phyloP scores from a whole-genome alignment of 345 rosid genomes.

The Populus simonii region DNA sequence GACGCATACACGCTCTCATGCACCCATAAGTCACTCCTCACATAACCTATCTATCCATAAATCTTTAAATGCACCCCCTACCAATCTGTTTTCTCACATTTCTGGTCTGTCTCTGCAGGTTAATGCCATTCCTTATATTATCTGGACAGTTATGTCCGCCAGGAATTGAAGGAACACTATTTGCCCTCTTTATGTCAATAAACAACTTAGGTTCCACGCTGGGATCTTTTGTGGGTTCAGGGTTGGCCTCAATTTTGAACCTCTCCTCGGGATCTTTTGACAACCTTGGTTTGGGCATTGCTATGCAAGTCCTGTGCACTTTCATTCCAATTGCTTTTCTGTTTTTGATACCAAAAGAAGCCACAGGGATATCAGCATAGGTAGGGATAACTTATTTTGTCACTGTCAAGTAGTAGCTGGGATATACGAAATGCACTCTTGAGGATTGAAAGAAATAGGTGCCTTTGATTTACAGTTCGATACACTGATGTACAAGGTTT shows the following conservation, averaged over 20 bases:
- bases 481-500: neutral
- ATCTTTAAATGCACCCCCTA: neutral
- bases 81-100: constrained; percentile 1
- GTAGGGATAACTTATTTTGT: neutral
- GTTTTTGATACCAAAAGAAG: constrained; percentile 84
- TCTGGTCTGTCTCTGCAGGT: constrained; percentile 42
- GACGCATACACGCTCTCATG: neutral
- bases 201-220: constrained; percentile 83
- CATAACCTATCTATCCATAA: neutral
- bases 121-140: constrained; percentile 95
- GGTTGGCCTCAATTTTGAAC: constrained; percentile 70
- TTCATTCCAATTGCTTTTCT: constrained; percentile 67
- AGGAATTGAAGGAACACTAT: constrained; percentile 92
- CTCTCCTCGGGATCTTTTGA: constrained; percentile 84
- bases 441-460: neutral
- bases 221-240: constrained; percentile 89
- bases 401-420: neutral
- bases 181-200: constrained; percentile 95
- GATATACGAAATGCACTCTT: neutral
- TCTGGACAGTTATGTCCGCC: constrained; percentile 97
- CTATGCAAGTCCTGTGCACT: constrained; percentile 71
- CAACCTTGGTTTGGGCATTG: constrained; percentile 65
- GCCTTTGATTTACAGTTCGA: neutral
- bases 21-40: neutral
- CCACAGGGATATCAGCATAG: constrained; percentile 74